Base-by-base conservation (phyloP, 805 yeast genomes). In the Saturnispora bothae region DNA sequence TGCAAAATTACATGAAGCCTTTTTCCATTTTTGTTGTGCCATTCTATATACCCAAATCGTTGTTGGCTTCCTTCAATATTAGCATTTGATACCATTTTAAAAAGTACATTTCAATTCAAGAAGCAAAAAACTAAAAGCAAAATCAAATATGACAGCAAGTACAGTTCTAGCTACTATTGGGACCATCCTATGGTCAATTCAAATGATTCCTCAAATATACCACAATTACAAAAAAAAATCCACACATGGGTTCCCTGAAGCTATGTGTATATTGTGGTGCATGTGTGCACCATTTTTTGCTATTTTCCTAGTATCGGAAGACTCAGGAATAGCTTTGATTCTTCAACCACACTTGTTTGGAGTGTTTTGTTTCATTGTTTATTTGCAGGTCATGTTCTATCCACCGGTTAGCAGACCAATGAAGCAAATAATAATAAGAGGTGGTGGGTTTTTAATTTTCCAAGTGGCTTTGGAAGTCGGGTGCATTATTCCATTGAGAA, bases 151-250 rank as follows among this genome's bases (percentile, higher is more conserved):
- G n/a, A n/a, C n/a, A n/a, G n/a, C 15, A 12, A 26, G 28, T n/a
- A 26, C 28, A 35, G 85, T 79, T 5, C 65, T 85, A 39, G 96
- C 85, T 2, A 86, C 95, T 10, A 66, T 83, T 2, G 96, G 95
- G 5, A 89, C 97, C 0, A 76, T 88, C 2, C 69, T 83, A 41
- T 89, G 96, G 96, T 88, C 96, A 57, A 63, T 88, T 46, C 96
- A 89, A 60, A 63, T 89, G 46, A 66, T 86, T 1, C 96, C 96
- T 2, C 63, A 58, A 46, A 78, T 88, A 33, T 65, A 75, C 41
- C 66, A 76, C 53, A 88, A 89, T 54, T 86, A 71, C 61, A 66
- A 67, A 41, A 69, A 71, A 7, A 85, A 89, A 50, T 76, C 85
- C 52, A 82, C 94, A 42, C 81, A 77, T 20, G 96, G 97, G 0